These are phyloP conservation scores for Toxicodendron radicans DNA, from an alignment of 345 rosid genomes.

Conservation along the genomic window DNA sequence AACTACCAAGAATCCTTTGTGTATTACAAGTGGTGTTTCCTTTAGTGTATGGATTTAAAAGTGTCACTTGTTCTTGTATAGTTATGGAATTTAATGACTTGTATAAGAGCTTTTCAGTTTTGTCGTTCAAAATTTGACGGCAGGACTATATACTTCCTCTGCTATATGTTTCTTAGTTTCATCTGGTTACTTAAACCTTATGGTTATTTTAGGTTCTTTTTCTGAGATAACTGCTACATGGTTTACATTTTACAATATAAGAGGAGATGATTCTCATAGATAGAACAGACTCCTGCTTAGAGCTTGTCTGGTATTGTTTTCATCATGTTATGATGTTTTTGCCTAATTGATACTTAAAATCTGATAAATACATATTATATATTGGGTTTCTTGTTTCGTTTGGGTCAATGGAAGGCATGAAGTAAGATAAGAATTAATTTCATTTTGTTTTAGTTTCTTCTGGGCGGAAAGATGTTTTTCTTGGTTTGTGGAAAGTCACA, in stretches of 20 bases:
- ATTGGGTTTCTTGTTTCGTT: neutral
- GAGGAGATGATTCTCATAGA: neutral
- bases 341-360: neutral
- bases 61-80: neutral
- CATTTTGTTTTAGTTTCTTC: neutral
- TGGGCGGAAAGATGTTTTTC: slow-evolving; percentile 8
- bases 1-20: neutral
- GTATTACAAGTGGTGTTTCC: neutral
- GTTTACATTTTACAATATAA: no score
- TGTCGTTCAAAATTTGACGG: neutral
- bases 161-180: neutral
- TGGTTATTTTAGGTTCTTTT: neutral
- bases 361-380: neutral
- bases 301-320: neutral
- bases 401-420: neutral
- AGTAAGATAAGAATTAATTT: neutral
- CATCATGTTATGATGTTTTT: neutral
- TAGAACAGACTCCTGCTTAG: neutral
- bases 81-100: neutral
- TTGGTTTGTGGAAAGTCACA: slow-evolving; percentile 3
- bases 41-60: neutral
- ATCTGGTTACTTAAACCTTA: neutral
- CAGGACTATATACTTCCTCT: neutral
- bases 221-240: neutral
- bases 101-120: neutral